Base-by-base conservation (phyloP, 352 stramenopile species). In the Phytophthora pseudosyringae region DNA sequence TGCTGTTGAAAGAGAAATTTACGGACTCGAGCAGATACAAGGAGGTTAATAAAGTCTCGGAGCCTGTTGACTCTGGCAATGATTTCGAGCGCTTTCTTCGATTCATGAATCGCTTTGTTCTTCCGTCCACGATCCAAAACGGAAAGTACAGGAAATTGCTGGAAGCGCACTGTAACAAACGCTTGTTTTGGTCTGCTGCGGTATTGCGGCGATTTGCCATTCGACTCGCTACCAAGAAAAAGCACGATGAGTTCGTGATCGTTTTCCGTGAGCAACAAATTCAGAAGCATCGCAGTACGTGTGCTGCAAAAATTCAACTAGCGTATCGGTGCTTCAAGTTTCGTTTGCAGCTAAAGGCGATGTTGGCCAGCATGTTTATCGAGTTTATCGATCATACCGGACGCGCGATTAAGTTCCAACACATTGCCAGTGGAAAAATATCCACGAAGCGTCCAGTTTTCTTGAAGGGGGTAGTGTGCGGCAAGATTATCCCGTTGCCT, bases 81-180 rank as follows among this genome's bases (percentile, higher is more conserved):
- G 74, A 85, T 43, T 53, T 80, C 25, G 59, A 69, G 12, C 64
- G 56, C 1, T 90, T 75, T 43, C 75, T 92, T 16, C 64, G 62
- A 5, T 90, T 92, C 48, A 86, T 92, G 83, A 76, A 85, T 32
- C 66, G 80, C 12, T 92, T 80, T 41, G 78, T 90, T 28, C 69
- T 92, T 15, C 76, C 75, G 4, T 89, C 79, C 6, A 76, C 75
- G 0, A 69, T 90, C 32, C 70, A 87, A 13, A 78, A 75, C 33
- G 80, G 81, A 26, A 89, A 88, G 50, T 90, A 83, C 32, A 71
- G 79, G 10, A 80, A 76, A 38, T 67, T 77, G 31, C 62, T 89
- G 6, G 80, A 87, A 3, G 31, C 29, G 0, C 63, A 78, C 0
- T 80, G 63, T 28, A 80, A 49, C 0, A 54, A 73, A 16, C 69